These are phyloP conservation scores for Brassica napus DNA, from an alignment of 345 rosid genomes.

Conservation along the genomic window Da-Ae NC_063438.1:2572501-2573000, in stretches of 20 bases:
- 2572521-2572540: too few species aligned
- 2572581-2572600: too few species aligned
- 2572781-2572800: slow-evolving; percentile 22
- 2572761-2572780: neutral
- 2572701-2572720: neutral
- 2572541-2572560: too few species aligned
- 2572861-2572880: slow-evolving; percentile 8
- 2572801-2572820: neutral
- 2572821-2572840: neutral
- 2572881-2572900: neutral
- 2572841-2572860: neutral
- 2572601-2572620: too few species aligned
- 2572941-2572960: slow-evolving; percentile 14
- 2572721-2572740: neutral
- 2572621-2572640: too few species aligned
- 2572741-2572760: neutral
- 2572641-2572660: too few species aligned
- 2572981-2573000: slow-evolving; percentile 21
- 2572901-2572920: neutral
- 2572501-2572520: too few species aligned
- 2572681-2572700: neutral
- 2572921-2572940: neutral
- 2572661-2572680: too few species aligned
- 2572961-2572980: slow-evolving; percentile 30
- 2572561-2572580: too few species aligned